Evolutionary conservation across 208 protist species (phyloP).

Genomic region (Leptomonas pyrrhocoris): DNA sequence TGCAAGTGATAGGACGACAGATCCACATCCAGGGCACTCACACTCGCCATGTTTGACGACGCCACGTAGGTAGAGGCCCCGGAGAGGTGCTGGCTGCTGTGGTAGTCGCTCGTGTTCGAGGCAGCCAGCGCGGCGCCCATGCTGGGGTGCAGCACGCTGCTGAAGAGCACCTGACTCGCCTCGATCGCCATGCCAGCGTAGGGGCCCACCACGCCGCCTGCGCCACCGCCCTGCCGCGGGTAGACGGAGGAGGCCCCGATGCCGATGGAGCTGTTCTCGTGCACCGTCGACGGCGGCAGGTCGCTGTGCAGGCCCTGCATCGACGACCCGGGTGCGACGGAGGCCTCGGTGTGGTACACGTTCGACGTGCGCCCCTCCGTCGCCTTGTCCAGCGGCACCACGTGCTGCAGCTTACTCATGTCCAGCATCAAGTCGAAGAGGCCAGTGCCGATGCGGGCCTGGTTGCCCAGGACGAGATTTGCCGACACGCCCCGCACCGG

Average conservation of each 20-base stretch:
- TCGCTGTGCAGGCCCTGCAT: conserved; percentile 30
- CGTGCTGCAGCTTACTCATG: conserved; percentile 85
- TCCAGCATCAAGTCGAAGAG: conserved; percentile 97
- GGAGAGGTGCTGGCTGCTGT: conserved; percentile 29
- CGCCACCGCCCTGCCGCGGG: conserved; percentile 7
- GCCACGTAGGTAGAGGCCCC: conserved; percentile 25
- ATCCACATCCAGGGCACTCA: conserved; percentile 30
- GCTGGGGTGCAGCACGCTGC: conserved; percentile 25
- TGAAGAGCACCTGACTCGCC: conserved; percentile 71
- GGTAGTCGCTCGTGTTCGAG: conserved; percentile 46
- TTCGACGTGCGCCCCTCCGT: conserved; percentile 76
- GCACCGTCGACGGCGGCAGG: conserved; percentile 73
- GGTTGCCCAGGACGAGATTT: conserved; percentile 98
- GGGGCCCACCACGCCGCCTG: conserved; percentile 14
- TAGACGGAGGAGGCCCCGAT: conserved; percentile 31
- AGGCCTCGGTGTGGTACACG: conserved; percentile 80
- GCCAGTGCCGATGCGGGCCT: conserved; percentile 96
- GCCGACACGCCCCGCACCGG: conserved; percentile 96
- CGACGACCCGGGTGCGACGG: conserved; percentile 41
- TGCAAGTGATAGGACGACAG: conserved; percentile 80
- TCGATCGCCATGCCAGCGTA: conserved; percentile 59
- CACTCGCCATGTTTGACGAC: conserved; percentile 23
- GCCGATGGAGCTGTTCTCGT: conserved; percentile 62
- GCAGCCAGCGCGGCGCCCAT: conserved; percentile 24
- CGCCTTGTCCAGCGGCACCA: conserved; percentile 81